Conservation (phyloP, 2,329 filamentous ascomycete species). For the Pseudogymnoascus sp. region DNA sequence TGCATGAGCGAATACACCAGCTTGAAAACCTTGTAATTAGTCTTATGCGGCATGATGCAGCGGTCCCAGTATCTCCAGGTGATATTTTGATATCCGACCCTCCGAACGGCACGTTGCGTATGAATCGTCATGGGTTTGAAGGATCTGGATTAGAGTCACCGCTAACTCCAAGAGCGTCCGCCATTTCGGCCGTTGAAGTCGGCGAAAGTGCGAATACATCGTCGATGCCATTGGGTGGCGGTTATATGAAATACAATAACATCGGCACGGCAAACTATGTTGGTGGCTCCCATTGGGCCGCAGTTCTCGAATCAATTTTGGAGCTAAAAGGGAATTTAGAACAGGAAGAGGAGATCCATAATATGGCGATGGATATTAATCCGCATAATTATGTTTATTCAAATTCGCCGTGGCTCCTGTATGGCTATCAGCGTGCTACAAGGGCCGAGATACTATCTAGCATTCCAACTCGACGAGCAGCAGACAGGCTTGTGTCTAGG, state of each 20-base stretch:
- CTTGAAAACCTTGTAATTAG: constrained; percentile 22
- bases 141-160: constrained; percentile 17
- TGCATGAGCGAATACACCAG: constrained; percentile 22
- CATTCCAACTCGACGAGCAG: constrained; percentile 22
- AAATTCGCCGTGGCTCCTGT: constrained; percentile 23
- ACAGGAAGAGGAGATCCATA: not conserved
- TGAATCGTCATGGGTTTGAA: constrained; percentile 11
- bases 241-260: constrained; percentile 21
- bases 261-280: constrained; percentile 25
- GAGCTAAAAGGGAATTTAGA: constrained; percentile 18
- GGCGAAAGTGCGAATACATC: not conserved
- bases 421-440: constrained; percentile 20
- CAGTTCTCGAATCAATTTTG: constrained; percentile 24
- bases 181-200: constrained; percentile 10
- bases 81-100: constrained; percentile 18
- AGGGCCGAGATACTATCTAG: constrained; percentile 25
- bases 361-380: constrained; percentile 14
- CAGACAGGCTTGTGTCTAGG: constrained; percentile 23
- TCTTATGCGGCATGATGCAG: constrained; percentile 14
- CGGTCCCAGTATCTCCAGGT: constrained; percentile 8
- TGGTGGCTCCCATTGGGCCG: constrained; percentile 26
- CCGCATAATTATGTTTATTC: constrained; percentile 17
- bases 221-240: constrained; percentile 18
- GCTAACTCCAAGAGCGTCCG: constrained; percentile 17
- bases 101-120: constrained; percentile 5